Evolutionary conservation across 495 filamentous ascomycete species (phyloP).

Genomic region (Annulohypoxylon stygium): DNA sequence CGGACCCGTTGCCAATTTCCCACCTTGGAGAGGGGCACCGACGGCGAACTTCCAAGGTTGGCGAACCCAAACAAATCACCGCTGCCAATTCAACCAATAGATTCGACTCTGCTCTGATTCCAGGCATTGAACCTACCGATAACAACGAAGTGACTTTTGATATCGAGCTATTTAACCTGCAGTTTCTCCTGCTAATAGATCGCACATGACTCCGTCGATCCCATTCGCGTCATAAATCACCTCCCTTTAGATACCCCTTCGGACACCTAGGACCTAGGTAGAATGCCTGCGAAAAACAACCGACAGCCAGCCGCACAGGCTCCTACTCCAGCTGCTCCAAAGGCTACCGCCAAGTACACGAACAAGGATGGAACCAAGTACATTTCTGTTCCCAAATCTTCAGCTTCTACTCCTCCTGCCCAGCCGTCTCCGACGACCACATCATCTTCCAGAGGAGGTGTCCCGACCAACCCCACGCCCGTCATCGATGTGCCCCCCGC

Average conservation of each 20-base stretch:
- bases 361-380: slow-evolving; percentile 78
- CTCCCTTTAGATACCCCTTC: slow-evolving; percentile 4
- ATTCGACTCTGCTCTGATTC: background rate
- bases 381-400: slow-evolving; percentile 73
- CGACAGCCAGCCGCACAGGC: slow-evolving; percentile 59
- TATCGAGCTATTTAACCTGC: slow-evolving; percentile 28
- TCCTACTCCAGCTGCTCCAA: slow-evolving; percentile 55
- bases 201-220: slow-evolving; percentile 52
- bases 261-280: slow-evolving; percentile 30
- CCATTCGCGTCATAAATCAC: slow-evolving; percentile 38
- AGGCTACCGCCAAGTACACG: slow-evolving; percentile 68
- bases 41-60: slow-evolving; percentile 13
- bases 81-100: slow-evolving; percentile 10
- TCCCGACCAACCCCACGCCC: slow-evolving; percentile 44
- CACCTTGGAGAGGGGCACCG: slow-evolving; percentile 41
- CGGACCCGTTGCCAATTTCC: slow-evolving; percentile 41
- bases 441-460: slow-evolving; percentile 51
- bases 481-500: slow-evolving; percentile 46
- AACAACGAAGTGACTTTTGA: slow-evolving; percentile 11
- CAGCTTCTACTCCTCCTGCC: slow-evolving; percentile 63
- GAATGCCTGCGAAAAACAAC: slow-evolving; percentile 66
- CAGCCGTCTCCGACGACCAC: slow-evolving; percentile 62
- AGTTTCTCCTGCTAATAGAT: slow-evolving; percentile 27
- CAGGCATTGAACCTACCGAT: slow-evolving; percentile 11
- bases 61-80: slow-evolving; percentile 25